A percentile compares a stretch with the other conserved stretches of the same genome.
Evolutionary conservation across 2,329 filamentous ascomycete species (phyloP).

Genomic region (Hypoxylon sp.): DNA sequence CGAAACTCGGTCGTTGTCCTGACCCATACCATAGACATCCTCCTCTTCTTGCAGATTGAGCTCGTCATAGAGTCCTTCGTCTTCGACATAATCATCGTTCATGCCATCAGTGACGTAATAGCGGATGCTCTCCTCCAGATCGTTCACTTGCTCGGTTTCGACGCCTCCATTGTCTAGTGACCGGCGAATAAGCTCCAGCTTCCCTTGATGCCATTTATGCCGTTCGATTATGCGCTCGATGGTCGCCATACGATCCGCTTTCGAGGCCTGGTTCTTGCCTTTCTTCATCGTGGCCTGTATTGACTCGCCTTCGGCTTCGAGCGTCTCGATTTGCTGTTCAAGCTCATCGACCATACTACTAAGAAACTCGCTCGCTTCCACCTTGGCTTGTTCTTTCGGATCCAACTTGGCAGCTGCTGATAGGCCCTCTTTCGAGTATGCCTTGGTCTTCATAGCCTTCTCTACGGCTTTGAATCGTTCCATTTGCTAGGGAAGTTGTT

Average conservation of each 20-base stretch:
- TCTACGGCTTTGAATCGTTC: slow-evolving; percentile 99
- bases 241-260: slow-evolving; percentile 89
- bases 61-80: slow-evolving; percentile 96
- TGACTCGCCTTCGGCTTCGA: slow-evolving; percentile 90
- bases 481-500: slow-evolving; percentile 80
- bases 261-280: slow-evolving; percentile 87
- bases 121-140: slow-evolving; percentile 91
- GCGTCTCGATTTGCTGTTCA: slow-evolving; percentile 90
- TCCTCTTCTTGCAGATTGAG: slow-evolving; percentile 94
- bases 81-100: slow-evolving; percentile 91
- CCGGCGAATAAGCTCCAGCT: slow-evolving; percentile 90
- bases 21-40: slow-evolving; percentile 83
- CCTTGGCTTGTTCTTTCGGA: slow-evolving; percentile 96
- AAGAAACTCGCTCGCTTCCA: slow-evolving; percentile 89
- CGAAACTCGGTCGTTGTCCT: slow-evolving; percentile 88
- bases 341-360: slow-evolving; percentile 90
- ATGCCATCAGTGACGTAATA: slow-evolving; percentile 95
- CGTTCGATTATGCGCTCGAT: slow-evolving; percentile 88
- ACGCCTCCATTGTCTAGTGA: slow-evolving; percentile 93
- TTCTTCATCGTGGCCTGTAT: slow-evolving; percentile 94
- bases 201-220: slow-evolving; percentile 96
- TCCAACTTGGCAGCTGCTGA: slow-evolving; percentile 93
- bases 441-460: slow-evolving; percentile 99
- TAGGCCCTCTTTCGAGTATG: slow-evolving; percentile 97
- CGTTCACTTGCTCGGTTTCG: slow-evolving; percentile 87